These are phyloP conservation scores for Eruca vesicaria DNA, from an alignment of 441 rosid species.

Conservation along the genomic window DNA sequence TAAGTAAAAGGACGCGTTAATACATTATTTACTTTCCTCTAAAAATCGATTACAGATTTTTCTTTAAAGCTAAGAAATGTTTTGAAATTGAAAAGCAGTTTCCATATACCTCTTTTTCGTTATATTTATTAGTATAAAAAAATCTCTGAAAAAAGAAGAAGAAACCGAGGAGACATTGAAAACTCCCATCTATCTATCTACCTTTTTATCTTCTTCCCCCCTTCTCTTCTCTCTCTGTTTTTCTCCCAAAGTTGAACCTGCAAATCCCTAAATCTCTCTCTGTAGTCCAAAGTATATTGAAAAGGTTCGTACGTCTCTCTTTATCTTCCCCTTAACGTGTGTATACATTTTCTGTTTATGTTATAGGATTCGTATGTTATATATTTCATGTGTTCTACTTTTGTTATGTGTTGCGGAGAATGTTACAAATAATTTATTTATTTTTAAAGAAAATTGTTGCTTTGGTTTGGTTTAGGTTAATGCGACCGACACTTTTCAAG, in stretches of 20 bases:
- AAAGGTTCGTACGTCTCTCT: conserved; percentile 2
- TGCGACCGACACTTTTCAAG: conserved; percentile 5
- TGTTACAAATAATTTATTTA: too few relatives aligned
- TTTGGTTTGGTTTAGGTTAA: background rate
- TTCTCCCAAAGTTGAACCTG: conserved; percentile 10
- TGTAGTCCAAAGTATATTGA: background rate
- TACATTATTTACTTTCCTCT: conserved; percentile 1
- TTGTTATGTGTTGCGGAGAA: conserved; percentile 9
- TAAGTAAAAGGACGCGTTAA: conserved; percentile 21
- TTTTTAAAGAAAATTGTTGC: background rate
- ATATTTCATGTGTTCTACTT: background rate
- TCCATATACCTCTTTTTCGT: conserved; percentile 2
- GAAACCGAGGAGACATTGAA: background rate
- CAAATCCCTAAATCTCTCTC: conserved; percentile 32
- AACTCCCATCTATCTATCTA: background rate
- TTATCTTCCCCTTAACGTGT: background rate
- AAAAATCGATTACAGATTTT: conserved; percentile 20
- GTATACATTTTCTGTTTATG: background rate
- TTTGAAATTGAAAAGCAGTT: conserved; percentile 16
- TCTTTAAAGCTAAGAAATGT: conserved; percentile 38
- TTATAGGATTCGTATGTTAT: background rate
- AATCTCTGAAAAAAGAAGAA: background rate
- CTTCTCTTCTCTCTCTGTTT: background rate
- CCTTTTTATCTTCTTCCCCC: background rate
- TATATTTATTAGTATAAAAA: background rate